phyloP scores from a whole-genome alignment of 1,284 basidiomycete genomes.

The Exsudoporus floridanus region DNA sequence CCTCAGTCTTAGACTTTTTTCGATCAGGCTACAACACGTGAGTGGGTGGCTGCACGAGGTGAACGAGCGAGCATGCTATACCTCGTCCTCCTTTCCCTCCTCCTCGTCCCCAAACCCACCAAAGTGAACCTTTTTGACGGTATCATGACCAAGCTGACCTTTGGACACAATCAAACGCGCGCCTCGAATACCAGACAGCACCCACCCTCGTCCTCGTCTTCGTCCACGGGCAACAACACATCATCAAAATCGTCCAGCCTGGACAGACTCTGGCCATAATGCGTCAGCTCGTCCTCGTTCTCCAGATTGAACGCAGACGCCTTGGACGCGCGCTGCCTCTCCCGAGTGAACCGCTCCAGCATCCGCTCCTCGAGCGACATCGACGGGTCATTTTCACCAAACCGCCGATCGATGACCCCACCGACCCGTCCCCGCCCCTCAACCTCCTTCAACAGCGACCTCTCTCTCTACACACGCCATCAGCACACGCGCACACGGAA shows the following conservation, averaged over 20 bases:
- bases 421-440: slow-evolving; percentile 78
- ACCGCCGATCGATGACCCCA: slow-evolving; percentile 90
- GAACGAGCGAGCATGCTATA: slow-evolving; percentile 24
- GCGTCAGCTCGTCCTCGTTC: slow-evolving; percentile 88
- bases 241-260: slow-evolving; percentile 87
- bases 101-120: slow-evolving; percentile 86
- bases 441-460: slow-evolving; percentile 86
- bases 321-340: slow-evolving; percentile 79
- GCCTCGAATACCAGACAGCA: slow-evolving; percentile 22
- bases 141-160: slow-evolving; percentile 66
- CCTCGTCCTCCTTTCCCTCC: slow-evolving; percentile 53
- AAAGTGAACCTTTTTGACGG: slow-evolving; percentile 76
- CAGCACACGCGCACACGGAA: slow-evolving; percentile 3
- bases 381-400: slow-evolving; percentile 92
- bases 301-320: slow-evolving; percentile 89
- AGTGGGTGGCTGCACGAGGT: background rate
- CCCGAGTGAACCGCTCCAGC: slow-evolving; percentile 93
- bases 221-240: slow-evolving; percentile 69
- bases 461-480: slow-evolving; percentile 62
- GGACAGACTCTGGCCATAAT: slow-evolving; percentile 87
- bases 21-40: slow-evolving; percentile 57
- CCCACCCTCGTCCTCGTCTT: slow-evolving; percentile 58
- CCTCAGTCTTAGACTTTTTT: slow-evolving; percentile 92
- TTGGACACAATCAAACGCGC: slow-evolving; percentile 9
- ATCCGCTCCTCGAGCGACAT: slow-evolving; percentile 95